A percentile compares a stretch with the other conserved stretches of the same genome.
Evolutionary conservation across 495 filamentous ascomycete genomes (phyloP).

Genomic region (Neurospora sp.): DNA sequence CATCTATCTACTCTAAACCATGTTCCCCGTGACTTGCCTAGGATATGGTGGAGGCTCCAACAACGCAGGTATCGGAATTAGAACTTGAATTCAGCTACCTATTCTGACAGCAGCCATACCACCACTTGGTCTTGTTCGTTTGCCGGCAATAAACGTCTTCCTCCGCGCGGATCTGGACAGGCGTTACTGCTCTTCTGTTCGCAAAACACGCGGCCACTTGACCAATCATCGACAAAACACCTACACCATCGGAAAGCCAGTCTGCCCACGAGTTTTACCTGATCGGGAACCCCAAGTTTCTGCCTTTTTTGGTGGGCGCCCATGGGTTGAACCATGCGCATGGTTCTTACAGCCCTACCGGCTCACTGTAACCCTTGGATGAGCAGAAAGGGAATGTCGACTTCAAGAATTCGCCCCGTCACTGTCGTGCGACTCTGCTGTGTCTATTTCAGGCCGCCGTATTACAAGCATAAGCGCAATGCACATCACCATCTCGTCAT

Average conservation of each 20-base stretch:
- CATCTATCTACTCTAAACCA: background rate
- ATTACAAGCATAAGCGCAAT: background rate
- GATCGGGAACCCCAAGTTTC: background rate
- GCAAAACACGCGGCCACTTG: background rate
- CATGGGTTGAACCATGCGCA: background rate
- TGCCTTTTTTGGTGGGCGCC: background rate
- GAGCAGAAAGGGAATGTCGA: background rate
- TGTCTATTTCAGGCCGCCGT: background rate
- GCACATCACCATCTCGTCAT: background rate
- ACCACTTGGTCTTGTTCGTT: background rate
- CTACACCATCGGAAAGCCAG: background rate
- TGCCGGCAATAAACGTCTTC: background rate
- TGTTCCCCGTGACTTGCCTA: background rate
- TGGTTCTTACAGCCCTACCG: background rate
- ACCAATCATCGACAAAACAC: background rate
- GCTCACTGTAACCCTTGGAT: background rate
- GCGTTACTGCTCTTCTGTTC: background rate
- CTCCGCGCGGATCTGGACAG: background rate
- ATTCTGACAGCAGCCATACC: background rate
- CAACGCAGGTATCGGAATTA: background rate
- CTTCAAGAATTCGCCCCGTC: background rate
- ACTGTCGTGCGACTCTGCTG: background rate
- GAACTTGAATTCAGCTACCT: background rate
- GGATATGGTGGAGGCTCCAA: background rate
- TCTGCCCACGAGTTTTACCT: background rate